Percentiles rank a stretch among this genome's conserved stretches.
Conservation (phyloP, 1,139 yeast species). For the Candida tunisiensis region DNA sequence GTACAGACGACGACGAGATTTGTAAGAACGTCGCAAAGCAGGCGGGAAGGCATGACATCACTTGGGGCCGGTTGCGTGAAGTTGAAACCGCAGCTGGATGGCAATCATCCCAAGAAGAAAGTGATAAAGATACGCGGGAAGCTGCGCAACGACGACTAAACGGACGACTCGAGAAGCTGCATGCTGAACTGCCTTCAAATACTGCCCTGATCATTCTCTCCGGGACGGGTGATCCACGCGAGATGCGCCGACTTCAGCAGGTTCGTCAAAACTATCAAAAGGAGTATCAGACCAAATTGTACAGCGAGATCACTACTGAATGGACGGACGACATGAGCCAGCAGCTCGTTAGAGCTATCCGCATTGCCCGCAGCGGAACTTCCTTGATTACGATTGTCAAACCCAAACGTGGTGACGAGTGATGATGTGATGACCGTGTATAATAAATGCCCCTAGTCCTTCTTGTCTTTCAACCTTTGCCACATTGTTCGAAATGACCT, state of each 20-base stretch:
- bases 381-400: no score
- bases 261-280: slow-evolving; percentile 24
- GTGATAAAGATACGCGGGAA: slow-evolving; percentile 1
- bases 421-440: no score
- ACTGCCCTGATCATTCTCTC: slow-evolving; percentile 46
- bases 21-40: slow-evolving; percentile 22
- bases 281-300: slow-evolving; percentile 26
- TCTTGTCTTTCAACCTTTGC: no score
- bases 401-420: no score
- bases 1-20: slow-evolving; percentile 43
- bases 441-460: no score
- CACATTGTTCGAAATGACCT: no score
- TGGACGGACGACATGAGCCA: slow-evolving; percentile 38
- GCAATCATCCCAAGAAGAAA: background rate
- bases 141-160: slow-evolving; percentile 16
- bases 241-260: slow-evolving; percentile 31
- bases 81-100: slow-evolving; percentile 27
- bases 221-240: slow-evolving; percentile 44
- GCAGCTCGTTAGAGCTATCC: slow-evolving; percentile 12
- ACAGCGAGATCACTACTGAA: slow-evolving; percentile 26
- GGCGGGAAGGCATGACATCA: slow-evolving; percentile 23
- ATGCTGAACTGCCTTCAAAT: slow-evolving; percentile 35
- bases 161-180: slow-evolving; percentile 30
- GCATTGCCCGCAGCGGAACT: slow-evolving; percentile 3
- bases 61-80: slow-evolving; percentile 41